Percentiles rank a stretch among this genome's conserved stretches.
Conservation (phyloP, 2,329 filamentous ascomycete genomes). For the Myriangium duriaei region DNA sequence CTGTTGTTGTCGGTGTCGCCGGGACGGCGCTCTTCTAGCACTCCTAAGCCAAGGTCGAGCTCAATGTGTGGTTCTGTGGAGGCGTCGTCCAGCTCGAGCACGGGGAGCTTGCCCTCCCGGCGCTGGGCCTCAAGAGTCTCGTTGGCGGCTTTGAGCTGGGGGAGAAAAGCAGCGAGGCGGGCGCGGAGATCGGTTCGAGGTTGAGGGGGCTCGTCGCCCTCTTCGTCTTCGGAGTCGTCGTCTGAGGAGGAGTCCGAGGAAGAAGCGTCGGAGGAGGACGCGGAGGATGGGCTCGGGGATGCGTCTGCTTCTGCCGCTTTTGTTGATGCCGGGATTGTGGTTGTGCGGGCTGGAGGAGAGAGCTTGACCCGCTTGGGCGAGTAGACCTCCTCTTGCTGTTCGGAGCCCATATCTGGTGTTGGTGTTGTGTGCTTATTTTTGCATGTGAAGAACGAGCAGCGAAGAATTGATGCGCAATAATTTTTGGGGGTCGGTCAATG, state of each 20-base stretch:
- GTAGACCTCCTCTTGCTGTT: too few species aligned
- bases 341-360: not conserved
- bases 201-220: not conserved
- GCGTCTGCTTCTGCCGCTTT: too few species aligned
- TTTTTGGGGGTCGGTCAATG: too few species aligned
- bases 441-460: too few species aligned
- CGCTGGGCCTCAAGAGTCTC: conserved; percentile 15
- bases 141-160: conserved; percentile 21
- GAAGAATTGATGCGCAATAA: too few species aligned
- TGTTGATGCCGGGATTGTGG: not conserved
- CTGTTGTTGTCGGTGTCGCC: conserved; percentile 10
- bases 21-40: conserved; percentile 20
- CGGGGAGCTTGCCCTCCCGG: conserved; percentile 13
- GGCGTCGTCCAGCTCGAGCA: conserved; percentile 21
- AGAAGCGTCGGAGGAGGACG: not conserved
- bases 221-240: not conserved
- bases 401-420: too few species aligned
- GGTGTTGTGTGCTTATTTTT: too few species aligned
- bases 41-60: conserved; percentile 24
- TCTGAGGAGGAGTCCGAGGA: conserved; percentile 1
- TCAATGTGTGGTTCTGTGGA: conserved; percentile 22
- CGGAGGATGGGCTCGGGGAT: not conserved
- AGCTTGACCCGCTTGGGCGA: conserved; percentile 3
- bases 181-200: not conserved
- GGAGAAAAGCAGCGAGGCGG: conserved; percentile 20